Conservation (phyloP, 2,329 filamentous ascomycete genomes). For the Calonectria naviculata region DNA sequence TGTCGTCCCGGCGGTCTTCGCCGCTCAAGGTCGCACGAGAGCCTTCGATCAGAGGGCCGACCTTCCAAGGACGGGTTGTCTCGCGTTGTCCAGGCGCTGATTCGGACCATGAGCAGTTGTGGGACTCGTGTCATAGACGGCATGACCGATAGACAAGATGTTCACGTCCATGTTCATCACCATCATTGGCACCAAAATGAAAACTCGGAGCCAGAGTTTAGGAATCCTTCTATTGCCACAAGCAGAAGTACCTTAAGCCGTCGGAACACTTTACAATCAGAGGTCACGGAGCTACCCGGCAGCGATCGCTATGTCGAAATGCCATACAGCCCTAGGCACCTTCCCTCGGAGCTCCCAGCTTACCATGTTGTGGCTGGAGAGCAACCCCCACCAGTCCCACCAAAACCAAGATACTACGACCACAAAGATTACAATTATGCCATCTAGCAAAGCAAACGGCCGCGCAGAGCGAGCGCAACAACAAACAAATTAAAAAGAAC, state of each 20-base stretch:
- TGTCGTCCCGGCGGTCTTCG: slow-evolving; percentile 2
- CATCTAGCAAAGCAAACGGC: not conserved
- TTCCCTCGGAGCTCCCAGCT: not conserved
- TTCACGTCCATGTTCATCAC: slow-evolving; percentile 3
- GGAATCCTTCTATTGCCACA: not conserved
- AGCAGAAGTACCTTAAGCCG: not conserved
- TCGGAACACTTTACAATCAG: not conserved
- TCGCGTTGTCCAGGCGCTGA: not conserved
- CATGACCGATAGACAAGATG: not conserved
- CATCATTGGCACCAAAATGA: slow-evolving; percentile 1
- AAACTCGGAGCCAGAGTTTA: not conserved
- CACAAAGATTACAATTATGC: not conserved
- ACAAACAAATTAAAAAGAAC: not conserved
- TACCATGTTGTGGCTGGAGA: not conserved
- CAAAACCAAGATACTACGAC: slow-evolving; percentile 4
- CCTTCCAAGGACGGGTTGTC: not conserved
- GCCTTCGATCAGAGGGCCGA: not conserved
- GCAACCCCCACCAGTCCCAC: not conserved
- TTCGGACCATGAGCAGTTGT: not conserved
- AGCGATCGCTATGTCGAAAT: not conserved
- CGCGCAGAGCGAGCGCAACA: not conserved
- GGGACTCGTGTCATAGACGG: not conserved
- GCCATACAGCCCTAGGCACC: not conserved
- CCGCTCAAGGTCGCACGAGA: not conserved
- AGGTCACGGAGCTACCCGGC: not conserved